A percentile compares a stretch with the other conserved stretches of the same genome.
Conservation (phyloP, 176 grass and related monocot species). For the Guadua angustifolia region DNA sequence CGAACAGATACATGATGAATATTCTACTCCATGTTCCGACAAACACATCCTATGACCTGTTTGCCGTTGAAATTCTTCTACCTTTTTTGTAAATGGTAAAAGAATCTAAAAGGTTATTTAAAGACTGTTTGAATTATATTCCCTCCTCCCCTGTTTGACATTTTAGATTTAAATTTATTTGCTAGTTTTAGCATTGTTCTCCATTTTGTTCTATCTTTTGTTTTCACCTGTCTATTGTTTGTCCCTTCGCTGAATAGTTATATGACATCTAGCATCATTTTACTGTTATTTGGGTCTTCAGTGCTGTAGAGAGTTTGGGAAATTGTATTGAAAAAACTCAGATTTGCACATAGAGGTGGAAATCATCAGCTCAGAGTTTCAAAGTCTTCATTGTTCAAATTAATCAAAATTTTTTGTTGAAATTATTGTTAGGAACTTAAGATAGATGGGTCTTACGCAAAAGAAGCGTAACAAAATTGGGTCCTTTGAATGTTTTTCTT, state of each 20-base stretch:
- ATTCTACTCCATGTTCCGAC: neutral
- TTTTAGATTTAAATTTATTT: neutral
- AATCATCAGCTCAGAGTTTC: neutral
- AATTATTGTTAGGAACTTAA: neutral
- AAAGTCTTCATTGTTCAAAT: neutral
- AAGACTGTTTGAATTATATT: neutral
- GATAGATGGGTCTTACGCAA: neutral
- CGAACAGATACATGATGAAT: neutral
- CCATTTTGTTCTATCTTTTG: neutral
- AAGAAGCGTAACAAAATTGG: neutral
- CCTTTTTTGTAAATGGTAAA: neutral
- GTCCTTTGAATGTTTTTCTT: neutral
- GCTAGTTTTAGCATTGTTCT: neutral
- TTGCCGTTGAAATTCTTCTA: no score
- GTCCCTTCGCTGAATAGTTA: neutral
- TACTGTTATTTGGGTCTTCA: neutral
- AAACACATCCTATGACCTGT: neutral
- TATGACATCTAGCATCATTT: neutral
- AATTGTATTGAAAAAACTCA: neutral
- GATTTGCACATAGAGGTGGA: conserved; percentile 11
- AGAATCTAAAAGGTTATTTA: neutral
- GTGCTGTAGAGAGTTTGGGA: neutral
- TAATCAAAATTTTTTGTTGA: neutral
- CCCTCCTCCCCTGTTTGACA: neutral
- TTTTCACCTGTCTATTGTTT: neutral